Base-by-base conservation (phyloP, 192 early-diverging fungal genomes). In the Podila epigama region DNA sequence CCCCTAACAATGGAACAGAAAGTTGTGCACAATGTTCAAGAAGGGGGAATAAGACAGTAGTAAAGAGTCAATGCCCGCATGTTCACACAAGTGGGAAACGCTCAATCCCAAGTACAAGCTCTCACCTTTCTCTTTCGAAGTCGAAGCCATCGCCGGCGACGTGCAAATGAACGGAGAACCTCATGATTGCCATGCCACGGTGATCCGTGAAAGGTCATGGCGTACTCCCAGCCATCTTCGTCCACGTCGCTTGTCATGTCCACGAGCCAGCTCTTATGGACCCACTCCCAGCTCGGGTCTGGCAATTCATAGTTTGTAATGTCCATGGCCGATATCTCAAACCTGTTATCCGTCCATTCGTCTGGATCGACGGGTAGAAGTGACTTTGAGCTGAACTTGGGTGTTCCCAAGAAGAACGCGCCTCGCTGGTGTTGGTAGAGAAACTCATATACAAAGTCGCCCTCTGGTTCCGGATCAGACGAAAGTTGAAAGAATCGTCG, bases 231-330 rank as follows among this genome's bases (percentile, higher is more conserved):
- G 12, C 87, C 85, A 28, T 78, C 68, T 70, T 88, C 85, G 50
- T 88, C 87, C 6, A 88, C 85, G 65, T 88, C 84, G 1, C 81
- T 82, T n/a, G 87, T 83, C 87, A 88, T 86, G 36, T 88, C 87
- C 22, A 84, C 82, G 33, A 88, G 56, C 87, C 87, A 88, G 8
- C 80, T 75, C 63, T 84, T 84, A 69, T 81, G 73, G 5, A 86
- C 83, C 84, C 87, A 88, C 57, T 88, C 82, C 87, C 87, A 88
- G 10, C 72, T 75, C 16, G 84, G 84, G 67, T 88, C 80, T 2
- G 87, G 87, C 1, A 88, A 53, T 51, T 68, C 78, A 51, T 53
- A 86, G 28, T 75, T 77, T n/a, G 68, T 54, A 18, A 71, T 81
- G 39, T 88, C 75, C 83, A 86, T 85, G 15, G 80, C 80, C 9